Base-by-base conservation (phyloP, 2,329 filamentous ascomycete species). In the Emydomyces testavorans region DNA sequence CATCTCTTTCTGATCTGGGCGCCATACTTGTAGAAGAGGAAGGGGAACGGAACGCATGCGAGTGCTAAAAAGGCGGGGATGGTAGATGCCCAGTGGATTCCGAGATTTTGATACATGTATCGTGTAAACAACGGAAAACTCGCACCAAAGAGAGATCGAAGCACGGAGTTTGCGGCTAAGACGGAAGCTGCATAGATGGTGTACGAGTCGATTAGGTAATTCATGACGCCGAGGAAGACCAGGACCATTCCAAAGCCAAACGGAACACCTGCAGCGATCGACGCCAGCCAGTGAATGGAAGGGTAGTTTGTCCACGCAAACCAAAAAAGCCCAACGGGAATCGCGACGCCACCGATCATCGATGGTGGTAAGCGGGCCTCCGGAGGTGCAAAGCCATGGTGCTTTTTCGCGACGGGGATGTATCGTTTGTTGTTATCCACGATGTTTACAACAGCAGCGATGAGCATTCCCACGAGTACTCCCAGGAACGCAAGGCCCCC, bases 161-260 rank as follows among this genome's bases (percentile, higher is more conserved):
- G 67, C 59, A 93, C 83, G 0, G 85, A 84, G 65, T 89, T 86
- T 40, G 82, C 83, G 2, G 85, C 84, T 6, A 89, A 69, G 0
- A 81, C 83, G 0, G 80, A 85, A 0, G 84, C 84, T 0, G 85
- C 84, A 53, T 82, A 90, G 56, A 89, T 82, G 44, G 81, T 80
- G 62, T 86, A 74, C 4, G 78, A 68, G 57, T 85, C 82, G 52
- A 85, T 76, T 10, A 85, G 71, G 63, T 84, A 85, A 64, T 78
- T 82, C 59, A 79, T 72, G 38, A 79, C 65, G 4, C 71, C 71
- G n/a, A 85, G 64, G 68, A 85, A 85, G 29, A 85, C 77, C 1
- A 70, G 61, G 35, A 65, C 64, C 57, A 82, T 74, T 34, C 75
- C 75, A 52, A 76, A 76, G 3, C 75, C 75, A 57, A 78, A 77